A percentile compares a stretch with the other conserved stretches of the same genome.
These are phyloP conservation scores for Colletotrichum theobromicola DNA, from an alignment of 2,329 filamentous ascomycete species.

Conservation along the genomic window DNA sequence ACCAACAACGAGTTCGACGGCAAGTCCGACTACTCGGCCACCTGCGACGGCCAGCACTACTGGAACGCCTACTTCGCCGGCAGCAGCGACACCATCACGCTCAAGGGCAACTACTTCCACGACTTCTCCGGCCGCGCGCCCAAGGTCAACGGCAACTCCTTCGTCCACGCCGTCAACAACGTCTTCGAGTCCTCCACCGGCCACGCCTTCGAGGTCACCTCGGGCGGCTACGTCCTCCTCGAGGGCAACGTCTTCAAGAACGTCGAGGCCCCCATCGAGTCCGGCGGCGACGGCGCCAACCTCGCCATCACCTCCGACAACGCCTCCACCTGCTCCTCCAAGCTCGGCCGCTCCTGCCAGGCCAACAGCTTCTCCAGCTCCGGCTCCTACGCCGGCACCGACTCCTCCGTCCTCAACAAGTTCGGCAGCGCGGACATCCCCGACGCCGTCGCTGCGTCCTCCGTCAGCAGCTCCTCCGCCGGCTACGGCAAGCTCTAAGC, in stretches of 20 bases:
- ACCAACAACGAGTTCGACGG: conserved; percentile 67
- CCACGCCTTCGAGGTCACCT: conserved; percentile 60
- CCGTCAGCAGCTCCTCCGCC: conserved; percentile 43
- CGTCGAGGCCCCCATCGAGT: conserved; percentile 46
- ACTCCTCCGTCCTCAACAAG: conserved; percentile 52
- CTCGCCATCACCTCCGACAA: conserved; percentile 22
- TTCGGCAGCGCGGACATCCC: conserved; percentile 51
- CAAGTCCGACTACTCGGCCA: conserved; percentile 56
- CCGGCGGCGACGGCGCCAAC: not conserved
- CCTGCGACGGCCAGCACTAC: conserved; percentile 65
- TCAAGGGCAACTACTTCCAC: conserved; percentile 67
- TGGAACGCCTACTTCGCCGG: conserved; percentile 64
- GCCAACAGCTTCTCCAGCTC: conserved; percentile 52
- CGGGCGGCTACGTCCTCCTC: conserved; percentile 48
- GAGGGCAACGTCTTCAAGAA: conserved; percentile 66
- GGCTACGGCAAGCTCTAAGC: conserved; percentile 50
- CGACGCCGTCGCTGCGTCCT: conserved; percentile 29
- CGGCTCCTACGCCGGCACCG: conserved; percentile 40
- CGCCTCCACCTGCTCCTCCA: conserved; percentile 40
- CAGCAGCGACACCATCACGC: conserved; percentile 59
- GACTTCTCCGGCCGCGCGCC: conserved; percentile 62
- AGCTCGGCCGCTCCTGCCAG: conserved; percentile 56
- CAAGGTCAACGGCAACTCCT: conserved; percentile 61
- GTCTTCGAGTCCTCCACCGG: conserved; percentile 57
- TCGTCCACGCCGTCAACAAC: conserved; percentile 67